Percentiles rank a stretch among this genome's conserved stretches.
These are phyloP conservation scores for Rhizopogon roseolus DNA, from an alignment of 768 basidiomycete genomes.

Conservation along the genomic window DNA sequence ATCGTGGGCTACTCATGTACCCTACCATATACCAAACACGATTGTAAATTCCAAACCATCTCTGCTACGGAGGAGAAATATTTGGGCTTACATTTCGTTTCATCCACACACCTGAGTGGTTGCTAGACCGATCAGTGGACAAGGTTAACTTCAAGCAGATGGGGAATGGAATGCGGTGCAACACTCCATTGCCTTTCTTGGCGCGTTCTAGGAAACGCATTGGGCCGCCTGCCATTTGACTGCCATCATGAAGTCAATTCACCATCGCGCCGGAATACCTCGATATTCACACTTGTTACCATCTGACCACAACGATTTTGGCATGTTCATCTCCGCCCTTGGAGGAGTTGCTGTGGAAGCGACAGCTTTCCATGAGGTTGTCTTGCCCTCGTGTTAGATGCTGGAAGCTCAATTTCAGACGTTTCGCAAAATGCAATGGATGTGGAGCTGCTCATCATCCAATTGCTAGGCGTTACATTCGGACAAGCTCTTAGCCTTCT, in stretches of 20 bases:
- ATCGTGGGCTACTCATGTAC: too few relatives aligned
- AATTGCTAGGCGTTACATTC: background rate
- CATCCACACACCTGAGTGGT: constrained; percentile 4
- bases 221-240: background rate
- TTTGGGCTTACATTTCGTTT: background rate
- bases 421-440: background rate
- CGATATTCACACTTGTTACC: background rate
- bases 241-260: background rate
- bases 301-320: background rate
- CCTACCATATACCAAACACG: background rate
- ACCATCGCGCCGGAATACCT: background rate
- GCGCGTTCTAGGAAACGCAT: background rate
- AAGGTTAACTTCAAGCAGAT: constrained; percentile 27
- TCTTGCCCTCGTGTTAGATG: background rate
- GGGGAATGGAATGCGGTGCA: constrained; percentile 15
- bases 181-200: background rate
- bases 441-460: background rate
- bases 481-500: background rate
- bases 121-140: constrained; percentile 19
- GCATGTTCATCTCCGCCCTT: background rate
- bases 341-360: background rate
- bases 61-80: background rate
- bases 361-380: background rate
- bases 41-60: background rate
- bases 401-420: background rate